These are phyloP conservation scores for Populus hybrid DNA, from an alignment of 441 rosid species.

Conservation along the genomic window DNA sequence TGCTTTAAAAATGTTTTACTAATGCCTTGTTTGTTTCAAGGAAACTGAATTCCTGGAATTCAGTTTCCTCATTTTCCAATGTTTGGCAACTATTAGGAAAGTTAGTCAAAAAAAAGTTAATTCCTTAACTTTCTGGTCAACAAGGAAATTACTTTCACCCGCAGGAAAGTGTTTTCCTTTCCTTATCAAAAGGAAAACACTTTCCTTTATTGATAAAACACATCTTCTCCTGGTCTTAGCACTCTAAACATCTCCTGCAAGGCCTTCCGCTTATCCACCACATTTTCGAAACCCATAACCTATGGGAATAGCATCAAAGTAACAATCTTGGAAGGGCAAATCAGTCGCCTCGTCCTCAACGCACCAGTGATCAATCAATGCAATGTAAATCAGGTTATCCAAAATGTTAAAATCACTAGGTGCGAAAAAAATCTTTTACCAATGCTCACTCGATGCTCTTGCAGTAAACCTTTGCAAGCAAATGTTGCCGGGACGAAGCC, in stretches of 20 bases:
- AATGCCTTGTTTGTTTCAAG: too few species aligned
- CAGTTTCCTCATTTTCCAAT: too few species aligned
- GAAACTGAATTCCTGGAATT: too few species aligned
- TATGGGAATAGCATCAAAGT: slow-evolving; percentile 76
- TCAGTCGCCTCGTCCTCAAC: slow-evolving; percentile 76
- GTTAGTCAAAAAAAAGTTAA: too few species aligned
- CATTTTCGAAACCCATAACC: slow-evolving; percentile 80
- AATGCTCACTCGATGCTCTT: slow-evolving; percentile 87
- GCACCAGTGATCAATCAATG: slow-evolving; percentile 48
- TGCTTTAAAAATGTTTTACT: too few species aligned
- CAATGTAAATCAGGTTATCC: not conserved
- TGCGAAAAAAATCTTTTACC: slow-evolving; percentile 26
- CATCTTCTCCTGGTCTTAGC: slow-evolving; percentile 77
- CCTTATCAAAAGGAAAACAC: too few species aligned
- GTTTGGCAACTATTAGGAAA: too few species aligned
- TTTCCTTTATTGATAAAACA: too few species aligned
- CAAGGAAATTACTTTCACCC: too few species aligned
- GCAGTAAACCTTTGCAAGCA: slow-evolving; percentile 48
- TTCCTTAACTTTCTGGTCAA: too few species aligned
- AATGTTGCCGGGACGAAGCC: slow-evolving; percentile 59
- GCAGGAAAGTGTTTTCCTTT: too few species aligned
- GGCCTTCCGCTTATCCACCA: slow-evolving; percentile 56
- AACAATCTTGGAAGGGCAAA: slow-evolving; percentile 64
- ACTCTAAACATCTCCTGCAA: slow-evolving; percentile 66
- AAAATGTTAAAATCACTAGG: not conserved